These are phyloP conservation scores for Trichophyton verrucosum DNA, from an alignment of 2,329 filamentous ascomycete species.

Conservation along the genomic window DNA sequence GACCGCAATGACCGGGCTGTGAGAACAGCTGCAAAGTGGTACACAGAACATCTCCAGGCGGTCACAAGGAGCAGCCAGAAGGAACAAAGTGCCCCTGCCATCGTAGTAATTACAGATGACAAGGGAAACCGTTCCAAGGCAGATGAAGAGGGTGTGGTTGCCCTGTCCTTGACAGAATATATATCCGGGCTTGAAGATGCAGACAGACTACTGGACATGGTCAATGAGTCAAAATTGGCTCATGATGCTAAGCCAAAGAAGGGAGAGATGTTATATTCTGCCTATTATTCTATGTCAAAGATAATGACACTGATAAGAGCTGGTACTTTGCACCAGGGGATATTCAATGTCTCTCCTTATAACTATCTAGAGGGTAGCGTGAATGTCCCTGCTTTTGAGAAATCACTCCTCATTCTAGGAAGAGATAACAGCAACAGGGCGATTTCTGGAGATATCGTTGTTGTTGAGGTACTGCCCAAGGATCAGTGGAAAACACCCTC, in stretches of 20 bases:
- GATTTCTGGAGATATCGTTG: conserved; percentile 82
- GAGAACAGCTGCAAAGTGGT: conserved; percentile 77
- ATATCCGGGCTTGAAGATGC: conserved; percentile 73
- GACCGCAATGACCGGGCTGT: conserved; percentile 93
- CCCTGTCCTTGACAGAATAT: conserved; percentile 60
- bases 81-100: conserved; percentile 51
- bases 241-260: conserved; percentile 53
- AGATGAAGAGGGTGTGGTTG: conserved; percentile 59
- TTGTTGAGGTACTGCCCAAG: conserved; percentile 82
- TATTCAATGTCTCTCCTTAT: conserved; percentile 93
- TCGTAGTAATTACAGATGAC: conserved; percentile 93
- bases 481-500: conserved; percentile 97
- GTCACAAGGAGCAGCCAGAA: conserved; percentile 43
- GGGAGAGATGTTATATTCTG: conserved; percentile 66
- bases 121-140: conserved; percentile 76
- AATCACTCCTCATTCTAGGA: conserved; percentile 73
- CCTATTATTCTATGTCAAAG: conserved; percentile 78
- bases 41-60: conserved; percentile 62
- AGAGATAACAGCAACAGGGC: conserved; percentile 93
- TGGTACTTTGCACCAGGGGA: conserved; percentile 81
- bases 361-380: conserved; percentile 95
- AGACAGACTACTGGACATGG: conserved; percentile 82
- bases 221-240: conserved; percentile 63
- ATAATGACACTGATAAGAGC: conserved; percentile 89
- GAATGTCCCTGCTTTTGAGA: conserved; percentile 79